Evolutionary conservation across 352 stramenopile genomes (phyloP).

Genomic region (Thraustochytrium sp.): DNA sequence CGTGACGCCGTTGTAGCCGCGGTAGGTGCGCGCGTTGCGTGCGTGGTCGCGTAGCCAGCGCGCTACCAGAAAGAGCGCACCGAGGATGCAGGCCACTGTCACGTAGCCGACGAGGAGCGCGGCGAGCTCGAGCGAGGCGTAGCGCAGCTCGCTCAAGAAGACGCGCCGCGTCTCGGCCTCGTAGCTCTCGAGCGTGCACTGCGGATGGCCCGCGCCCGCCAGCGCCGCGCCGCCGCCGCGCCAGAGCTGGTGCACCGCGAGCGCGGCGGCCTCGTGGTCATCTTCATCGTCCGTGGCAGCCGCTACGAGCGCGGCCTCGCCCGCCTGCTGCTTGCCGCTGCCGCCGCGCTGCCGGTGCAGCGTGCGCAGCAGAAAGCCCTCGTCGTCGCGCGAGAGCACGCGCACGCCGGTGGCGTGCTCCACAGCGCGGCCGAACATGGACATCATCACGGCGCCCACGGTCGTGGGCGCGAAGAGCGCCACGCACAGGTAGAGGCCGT

Average conservation of each 20-base stretch:
- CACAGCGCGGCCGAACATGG: background rate
- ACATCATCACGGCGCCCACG: constrained; percentile 76
- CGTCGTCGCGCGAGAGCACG: constrained; percentile 45
- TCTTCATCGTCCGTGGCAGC: no score
- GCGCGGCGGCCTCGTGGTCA: no score
- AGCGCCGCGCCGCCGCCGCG: no score
- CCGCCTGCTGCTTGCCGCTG: background rate
- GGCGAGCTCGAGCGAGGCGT: constrained; percentile 33
- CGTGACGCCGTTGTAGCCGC: constrained; percentile 31
- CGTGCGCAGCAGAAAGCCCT: constrained; percentile 48
- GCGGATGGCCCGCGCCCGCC: background rate
- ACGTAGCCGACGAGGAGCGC: constrained; percentile 43
- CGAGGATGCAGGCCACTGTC: background rate
- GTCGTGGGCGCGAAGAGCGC: constrained; percentile 92
- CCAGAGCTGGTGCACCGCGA: no score
- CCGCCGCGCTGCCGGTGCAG: constrained; percentile 12
- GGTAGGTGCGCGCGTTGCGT: constrained; percentile 48
- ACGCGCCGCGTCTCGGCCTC: background rate
- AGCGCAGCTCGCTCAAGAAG: constrained; percentile 27
- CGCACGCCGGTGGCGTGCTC: constrained; percentile 27
- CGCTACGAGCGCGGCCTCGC: no score
- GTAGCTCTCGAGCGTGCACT: background rate
- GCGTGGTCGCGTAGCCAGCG: background rate
- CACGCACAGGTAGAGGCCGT: constrained; percentile 89
- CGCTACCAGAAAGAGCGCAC: constrained; percentile 39